A percentile compares a stretch with the other conserved stretches of the same genome.
Evolutionary conservation across 2,329 filamentous ascomycete species (phyloP).

Genomic region (Pyrenochaeta sp.): DNA sequence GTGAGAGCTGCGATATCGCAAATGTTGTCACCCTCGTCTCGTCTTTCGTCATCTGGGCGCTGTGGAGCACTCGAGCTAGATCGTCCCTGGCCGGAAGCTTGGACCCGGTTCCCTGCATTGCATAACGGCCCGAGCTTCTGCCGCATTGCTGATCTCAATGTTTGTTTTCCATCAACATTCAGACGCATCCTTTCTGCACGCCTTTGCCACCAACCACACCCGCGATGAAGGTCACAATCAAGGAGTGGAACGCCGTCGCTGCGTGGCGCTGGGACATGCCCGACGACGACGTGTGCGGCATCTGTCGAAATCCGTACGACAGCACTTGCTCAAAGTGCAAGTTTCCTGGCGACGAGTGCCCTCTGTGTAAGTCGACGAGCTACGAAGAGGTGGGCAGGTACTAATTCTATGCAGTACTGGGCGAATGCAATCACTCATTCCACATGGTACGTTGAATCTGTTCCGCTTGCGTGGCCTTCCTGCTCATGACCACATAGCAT

Average conservation of each 20-base stretch:
- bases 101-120: no score
- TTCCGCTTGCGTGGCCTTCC: not conserved
- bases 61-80: no score
- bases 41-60: conserved; percentile 29
- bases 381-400: not conserved
- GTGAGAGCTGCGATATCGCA: conserved; percentile 6
- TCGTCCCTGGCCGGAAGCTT: conserved; percentile 11
- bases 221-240: conserved; percentile 92
- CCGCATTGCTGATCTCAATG: conserved; percentile 15
- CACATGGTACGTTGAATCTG: conserved; percentile 74
- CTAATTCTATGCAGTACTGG: conserved; percentile 71
- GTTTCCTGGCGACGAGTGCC: conserved; percentile 95
- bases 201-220: conserved; percentile 8
- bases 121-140: conserved; percentile 23
- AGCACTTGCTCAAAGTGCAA: conserved; percentile 98
- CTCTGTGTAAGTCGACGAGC: conserved; percentile 71
- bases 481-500: conserved; percentile 66
- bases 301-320: conserved; percentile 97
- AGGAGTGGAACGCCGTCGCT: conserved; percentile 90
- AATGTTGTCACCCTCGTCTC: conserved; percentile 9
- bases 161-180: conserved; percentile 32
- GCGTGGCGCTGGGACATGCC: conserved; percentile 98
- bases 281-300: conserved; percentile 96
- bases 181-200: no score
- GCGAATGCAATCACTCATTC: conserved; percentile 96